Percentiles rank a stretch among this genome's conserved stretches.
These are phyloP conservation scores for Cyclocybe aegerita DNA, from an alignment of 768 basidiomycete genomes.

Conservation along the genomic window DNA sequence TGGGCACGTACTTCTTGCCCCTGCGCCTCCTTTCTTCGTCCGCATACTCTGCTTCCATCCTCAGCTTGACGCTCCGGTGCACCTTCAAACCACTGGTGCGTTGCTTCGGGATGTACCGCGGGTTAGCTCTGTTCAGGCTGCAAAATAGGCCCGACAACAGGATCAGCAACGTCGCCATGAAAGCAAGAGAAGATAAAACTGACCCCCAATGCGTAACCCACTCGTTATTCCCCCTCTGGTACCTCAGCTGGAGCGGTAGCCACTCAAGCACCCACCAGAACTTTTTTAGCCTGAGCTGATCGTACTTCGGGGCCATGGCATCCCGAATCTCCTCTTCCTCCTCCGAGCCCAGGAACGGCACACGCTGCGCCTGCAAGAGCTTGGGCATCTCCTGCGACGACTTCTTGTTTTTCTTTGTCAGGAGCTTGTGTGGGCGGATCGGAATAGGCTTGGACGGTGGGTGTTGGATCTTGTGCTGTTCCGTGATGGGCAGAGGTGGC, in stretches of 20 bases:
- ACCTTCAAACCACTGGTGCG: slow-evolving; percentile 41
- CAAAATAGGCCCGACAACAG: neutral
- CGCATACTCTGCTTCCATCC: slow-evolving; percentile 52
- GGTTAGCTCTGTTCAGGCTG: slow-evolving; percentile 36
- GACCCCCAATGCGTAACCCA: slow-evolving; percentile 37
- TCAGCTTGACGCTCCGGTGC: slow-evolving; percentile 50
- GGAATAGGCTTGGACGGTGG: slow-evolving; percentile 24
- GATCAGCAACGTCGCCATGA: neutral
- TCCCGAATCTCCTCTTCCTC: slow-evolving; percentile 68
- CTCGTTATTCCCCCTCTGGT: slow-evolving; percentile 34
- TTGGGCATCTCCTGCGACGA: slow-evolving; percentile 12
- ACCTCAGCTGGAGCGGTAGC: slow-evolving; percentile 41
- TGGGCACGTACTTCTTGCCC: slow-evolving; percentile 31
- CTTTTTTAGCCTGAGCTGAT: slow-evolving; percentile 47
- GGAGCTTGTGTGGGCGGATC: slow-evolving; percentile 15
- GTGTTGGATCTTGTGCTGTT: slow-evolving; percentile 21
- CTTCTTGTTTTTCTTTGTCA: slow-evolving; percentile 18
- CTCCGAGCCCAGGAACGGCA: slow-evolving; percentile 35
- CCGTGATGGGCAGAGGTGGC: slow-evolving; percentile 25
- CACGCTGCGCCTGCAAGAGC: slow-evolving; percentile 4
- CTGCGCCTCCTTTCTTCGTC: slow-evolving; percentile 22
- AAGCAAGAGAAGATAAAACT: slow-evolving; percentile 10
- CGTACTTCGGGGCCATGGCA: slow-evolving; percentile 54
- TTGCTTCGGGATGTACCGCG: slow-evolving; percentile 42
- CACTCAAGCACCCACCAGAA: slow-evolving; percentile 74